Conservation (phyloP, 1,284 basidiomycete species). For the Irpex sp. region DNA sequence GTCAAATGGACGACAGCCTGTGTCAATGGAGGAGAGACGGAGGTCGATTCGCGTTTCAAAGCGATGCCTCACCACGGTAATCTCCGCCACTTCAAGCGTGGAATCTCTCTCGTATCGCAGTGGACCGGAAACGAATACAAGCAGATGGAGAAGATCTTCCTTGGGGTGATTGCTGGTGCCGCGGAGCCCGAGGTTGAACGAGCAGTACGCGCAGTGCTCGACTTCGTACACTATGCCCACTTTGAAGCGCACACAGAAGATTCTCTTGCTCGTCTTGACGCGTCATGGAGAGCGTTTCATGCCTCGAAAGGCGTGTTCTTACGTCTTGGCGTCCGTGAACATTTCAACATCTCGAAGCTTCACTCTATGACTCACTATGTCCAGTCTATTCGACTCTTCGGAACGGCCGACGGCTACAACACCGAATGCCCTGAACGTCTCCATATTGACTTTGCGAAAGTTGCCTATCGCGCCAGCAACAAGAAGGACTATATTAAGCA, state of each 20-base stretch:
- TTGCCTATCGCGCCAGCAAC: constrained; percentile 30
- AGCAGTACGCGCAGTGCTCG: too few relatives aligned
- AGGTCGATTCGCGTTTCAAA: constrained; percentile 22
- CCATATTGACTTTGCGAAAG: constrained; percentile 29
- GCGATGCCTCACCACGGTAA: constrained; percentile 15
- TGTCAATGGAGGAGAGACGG: constrained; percentile 18
- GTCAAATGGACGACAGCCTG: constrained; percentile 22
- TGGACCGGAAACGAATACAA: constrained; percentile 26
- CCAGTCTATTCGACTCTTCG: constrained; percentile 17
- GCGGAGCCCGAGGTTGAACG: too few relatives aligned
- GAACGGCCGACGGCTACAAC: constrained; percentile 26
- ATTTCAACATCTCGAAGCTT: constrained; percentile 30
- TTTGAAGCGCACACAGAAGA: not conserved
- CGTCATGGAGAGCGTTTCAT: constrained; percentile 26
- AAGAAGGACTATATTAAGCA: constrained; percentile 30
- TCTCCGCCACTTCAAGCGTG: constrained; percentile 24
- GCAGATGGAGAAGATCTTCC: constrained; percentile 23
- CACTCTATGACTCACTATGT: constrained; percentile 26
- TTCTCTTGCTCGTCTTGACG: constrained; percentile 21
- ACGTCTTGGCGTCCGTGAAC: constrained; percentile 18
- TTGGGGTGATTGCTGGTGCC: constrained; percentile 19
- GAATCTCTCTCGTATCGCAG: constrained; percentile 22
- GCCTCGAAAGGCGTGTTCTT: constrained; percentile 27
- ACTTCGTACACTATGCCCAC: too few relatives aligned
- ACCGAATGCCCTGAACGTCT: constrained; percentile 27